A percentile compares a stretch with the other conserved stretches of the same genome.
phyloP scores from a whole-genome alignment of 2,329 filamentous ascomycete genomes.

The Trichophyton simii region DNA sequence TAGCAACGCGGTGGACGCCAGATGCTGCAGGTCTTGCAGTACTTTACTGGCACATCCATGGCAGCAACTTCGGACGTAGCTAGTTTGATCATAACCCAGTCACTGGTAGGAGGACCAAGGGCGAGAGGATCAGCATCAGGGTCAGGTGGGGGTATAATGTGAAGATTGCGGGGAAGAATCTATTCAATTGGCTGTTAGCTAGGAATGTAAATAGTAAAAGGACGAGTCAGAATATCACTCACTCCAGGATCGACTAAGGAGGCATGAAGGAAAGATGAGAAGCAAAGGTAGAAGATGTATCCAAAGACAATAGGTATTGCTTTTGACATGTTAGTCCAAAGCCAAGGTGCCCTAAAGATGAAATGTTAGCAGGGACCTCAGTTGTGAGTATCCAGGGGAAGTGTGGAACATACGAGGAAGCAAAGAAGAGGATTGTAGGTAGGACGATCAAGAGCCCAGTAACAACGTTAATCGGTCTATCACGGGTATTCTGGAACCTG shows the following conservation, averaged over 20 bases:
- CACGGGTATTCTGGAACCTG: constrained; percentile 73
- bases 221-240: constrained; percentile 32
- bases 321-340: constrained; percentile 77
- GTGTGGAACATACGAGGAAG: constrained; percentile 49
- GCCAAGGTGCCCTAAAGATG: constrained; percentile 51
- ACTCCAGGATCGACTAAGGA: constrained; percentile 87
- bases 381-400: background rate
- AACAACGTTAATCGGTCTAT: constrained; percentile 76
- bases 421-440: constrained; percentile 72
- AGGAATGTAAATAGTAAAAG: background rate
- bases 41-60: constrained; percentile 97
- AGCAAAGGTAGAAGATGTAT: constrained; percentile 79
- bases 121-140: constrained; percentile 69
- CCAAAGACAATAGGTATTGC: constrained; percentile 81
- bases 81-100: constrained; percentile 86
- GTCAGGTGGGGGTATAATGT: constrained; percentile 67
- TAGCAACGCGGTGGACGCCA: constrained; percentile 94
- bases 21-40: constrained; percentile 93
- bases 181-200: constrained; percentile 25
- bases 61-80: constrained; percentile 61
- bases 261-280: constrained; percentile 89
- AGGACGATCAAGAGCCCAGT: constrained; percentile 71
- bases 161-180: constrained; percentile 87
- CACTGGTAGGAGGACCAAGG: constrained; percentile 72
- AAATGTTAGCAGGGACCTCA: constrained; percentile 11